These are phyloP conservation scores for Coprinopsis sp. DNA, from an alignment of 768 basidiomycete species.

Conservation along the genomic window DNA sequence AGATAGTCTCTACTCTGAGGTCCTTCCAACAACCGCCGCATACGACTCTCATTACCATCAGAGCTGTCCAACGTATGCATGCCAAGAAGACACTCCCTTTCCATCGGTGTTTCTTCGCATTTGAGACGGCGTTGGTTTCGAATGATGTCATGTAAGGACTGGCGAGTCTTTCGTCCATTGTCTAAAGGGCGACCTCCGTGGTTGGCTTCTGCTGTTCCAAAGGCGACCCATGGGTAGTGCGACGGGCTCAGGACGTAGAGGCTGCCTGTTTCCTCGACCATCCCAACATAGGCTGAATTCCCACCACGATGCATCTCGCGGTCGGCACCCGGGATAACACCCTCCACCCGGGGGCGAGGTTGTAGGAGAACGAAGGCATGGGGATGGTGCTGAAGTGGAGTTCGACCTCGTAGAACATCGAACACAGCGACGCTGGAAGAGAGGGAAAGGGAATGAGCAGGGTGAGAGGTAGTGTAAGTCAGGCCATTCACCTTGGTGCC, in stretches of 20 bases:
- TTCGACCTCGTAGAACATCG: slow-evolving; percentile 54
- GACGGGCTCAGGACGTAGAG: slow-evolving; percentile 84
- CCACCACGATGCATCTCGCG: slow-evolving; percentile 37
- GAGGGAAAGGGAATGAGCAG: not conserved
- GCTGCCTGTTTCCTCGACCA: slow-evolving; percentile 65
- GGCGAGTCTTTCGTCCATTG: slow-evolving; percentile 7
- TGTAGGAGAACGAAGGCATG: slow-evolving; percentile 83
- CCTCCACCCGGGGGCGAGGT: slow-evolving; percentile 70
- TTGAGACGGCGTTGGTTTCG: slow-evolving; percentile 2
- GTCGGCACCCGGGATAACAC: slow-evolving; percentile 62
- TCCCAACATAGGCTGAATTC: slow-evolving; percentile 76
- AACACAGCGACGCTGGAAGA: slow-evolving; percentile 71
- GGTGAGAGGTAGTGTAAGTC: not conserved
- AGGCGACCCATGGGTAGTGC: slow-evolving; percentile 77
- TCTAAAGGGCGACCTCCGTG: slow-evolving; percentile 8
- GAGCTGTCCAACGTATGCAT: slow-evolving; percentile 50
- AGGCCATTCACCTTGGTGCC: slow-evolving; percentile 58
- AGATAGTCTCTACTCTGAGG: too few species aligned
- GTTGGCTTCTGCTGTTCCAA: slow-evolving; percentile 33
- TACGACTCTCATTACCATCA: slow-evolving; percentile 39
- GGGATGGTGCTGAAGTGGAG: slow-evolving; percentile 19
- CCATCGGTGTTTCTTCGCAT: slow-evolving; percentile 19
- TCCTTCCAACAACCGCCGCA: slow-evolving; percentile 56
- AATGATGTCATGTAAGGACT: slow-evolving; percentile 4
- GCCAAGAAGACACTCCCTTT: slow-evolving; percentile 61